Evolutionary conservation across 768 basidiomycete species (phyloP), one percentile per base, ranked within the genome.

Genomic region (Boletus rex-veris): DNA sequence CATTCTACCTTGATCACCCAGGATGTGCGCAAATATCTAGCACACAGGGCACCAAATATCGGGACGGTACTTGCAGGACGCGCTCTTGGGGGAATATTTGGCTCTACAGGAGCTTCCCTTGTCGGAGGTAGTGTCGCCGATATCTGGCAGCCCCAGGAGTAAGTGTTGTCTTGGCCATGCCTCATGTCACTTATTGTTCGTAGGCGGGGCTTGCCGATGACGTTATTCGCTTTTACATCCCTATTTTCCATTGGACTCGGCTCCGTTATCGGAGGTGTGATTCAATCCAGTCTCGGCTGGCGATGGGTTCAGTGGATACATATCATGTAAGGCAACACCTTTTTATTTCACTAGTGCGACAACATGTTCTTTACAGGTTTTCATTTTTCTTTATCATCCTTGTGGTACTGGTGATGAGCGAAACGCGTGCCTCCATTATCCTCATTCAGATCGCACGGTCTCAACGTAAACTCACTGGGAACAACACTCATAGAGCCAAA

Each of bases 251-350:
- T 81, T 0, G 86, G 83, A 0, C 40, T 90, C 2, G 90, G 85
- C 6, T 82, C 88, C 0, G 68, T 85, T 0, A 69, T 78, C 4
- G 80, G 81, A 26, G 85, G 84, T 9, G 86, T 83, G 78, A 76
- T 88, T 33, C 81, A 89, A 61, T 75, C 79, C 57, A 80, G 80
- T 55, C 70, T 90, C 6, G 76, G 76, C 55, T 92, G 90, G 88
- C 73, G 88, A 37, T 91, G 90, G 88, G 86, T 92, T 18, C 81
- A 88, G 62, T 92, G 88, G 88, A 76, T 90, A 12, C 81, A 84
- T 54, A 69, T 82, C 63, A 86, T 85, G 85, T 82, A 45, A 50
- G 62, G 30, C 30, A 12, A 41, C 10, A 2, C 2, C 24, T 19
- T 18, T 48, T 31, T 5, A 7, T n/a, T 11, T 36, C 11, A 18